Base-by-base conservation (phyloP, 2,329 filamentous ascomycete species). In the Trichoderma koningii region DNA sequence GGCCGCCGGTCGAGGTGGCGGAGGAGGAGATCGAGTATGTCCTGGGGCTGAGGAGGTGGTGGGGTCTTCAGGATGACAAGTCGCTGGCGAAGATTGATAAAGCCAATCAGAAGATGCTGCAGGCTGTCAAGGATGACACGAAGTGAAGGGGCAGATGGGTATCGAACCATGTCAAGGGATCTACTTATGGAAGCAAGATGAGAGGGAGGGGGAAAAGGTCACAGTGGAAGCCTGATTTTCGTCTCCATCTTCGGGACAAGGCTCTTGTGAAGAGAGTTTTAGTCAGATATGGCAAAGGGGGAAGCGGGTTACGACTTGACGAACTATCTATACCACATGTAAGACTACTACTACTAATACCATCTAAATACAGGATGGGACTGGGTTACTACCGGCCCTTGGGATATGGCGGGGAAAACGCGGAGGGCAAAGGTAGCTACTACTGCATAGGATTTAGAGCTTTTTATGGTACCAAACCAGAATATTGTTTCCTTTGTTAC, bases 1-100 rank as follows among this genome's bases (percentile, higher is more conserved):
- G 86, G 0, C 83, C 85, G 61, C 85, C 85, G 0, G 80, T 89
- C 21, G 86, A 89, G 74, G 79, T 83, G 66, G 78, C 77, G 30
- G 76, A 79, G 15, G 76, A 74, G 30, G 86, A 88, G 74, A 76
- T 76, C 56, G 76, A 75, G 30, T 83, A 86, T 68, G 80, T 84
- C 62, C 72, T 71, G 52, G 76, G 78, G 61, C 73, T 89, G 68
- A 78, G 78, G 68, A 76, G 76, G 53, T 85, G 83, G 80, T 85
- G 81, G 72, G 71, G 71, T 28, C 71, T 78, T 51, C 73, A 87
- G 57, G 84, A 85, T 68, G 77, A 74, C 3, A 78, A 74, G 67
- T 75, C 81, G 1, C 75, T 75, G 71, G 77, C 71, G 3, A 85
- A 81, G 75, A 72, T 87, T 65, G 78, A 80, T 50, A 80, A 76